A percentile compares a stretch with the other conserved stretches of the same genome.
Conservation (phyloP, 768 basidiomycete species). For the Termitomyces sp. region DNA sequence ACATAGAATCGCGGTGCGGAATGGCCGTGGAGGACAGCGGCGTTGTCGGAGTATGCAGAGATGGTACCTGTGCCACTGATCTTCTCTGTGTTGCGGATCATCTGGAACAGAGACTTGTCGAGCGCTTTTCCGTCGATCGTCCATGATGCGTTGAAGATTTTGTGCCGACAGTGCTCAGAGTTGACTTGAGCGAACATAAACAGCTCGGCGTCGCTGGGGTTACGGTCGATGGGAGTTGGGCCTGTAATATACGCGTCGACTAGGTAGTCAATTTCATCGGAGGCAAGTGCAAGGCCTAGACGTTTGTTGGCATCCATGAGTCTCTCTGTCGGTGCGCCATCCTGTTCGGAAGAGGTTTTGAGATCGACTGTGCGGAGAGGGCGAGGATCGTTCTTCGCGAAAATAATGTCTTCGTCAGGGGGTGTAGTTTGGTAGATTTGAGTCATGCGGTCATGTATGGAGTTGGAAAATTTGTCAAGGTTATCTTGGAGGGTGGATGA, state of each 20-base stretch:
- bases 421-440: conserved; percentile 61
- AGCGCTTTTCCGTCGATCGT: conserved; percentile 69
- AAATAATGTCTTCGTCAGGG: conserved; percentile 57
- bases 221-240: conserved; percentile 59
- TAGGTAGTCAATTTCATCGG: conserved; percentile 90
- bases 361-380: conserved; percentile 18
- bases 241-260: conserved; percentile 85
- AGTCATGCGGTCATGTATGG: conserved; percentile 97
- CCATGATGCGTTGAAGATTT: conserved; percentile 99
- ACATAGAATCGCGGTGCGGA: conserved; percentile 72
- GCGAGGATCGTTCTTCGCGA: conserved; percentile 53
- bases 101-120: conserved; percentile 82
- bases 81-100: conserved; percentile 96
- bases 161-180: conserved; percentile 99
- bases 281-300: conserved; percentile 86
- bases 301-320: conserved; percentile 76
- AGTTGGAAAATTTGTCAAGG: conserved; percentile 54
- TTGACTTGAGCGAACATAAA: conserved; percentile 99
- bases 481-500: conserved; percentile 39
- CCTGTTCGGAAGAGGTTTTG: conserved; percentile 43
- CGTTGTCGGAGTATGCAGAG: conserved; percentile 97
- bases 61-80: conserved; percentile 74
- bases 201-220: conserved; percentile 95
- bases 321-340: conserved; percentile 49
- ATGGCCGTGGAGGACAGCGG: conserved; percentile 87